A percentile compares a stretch with the other conserved stretches of the same genome.
phyloP scores from a whole-genome alignment of 78 protist genomes.

The Thecamonas trahens region DNA sequence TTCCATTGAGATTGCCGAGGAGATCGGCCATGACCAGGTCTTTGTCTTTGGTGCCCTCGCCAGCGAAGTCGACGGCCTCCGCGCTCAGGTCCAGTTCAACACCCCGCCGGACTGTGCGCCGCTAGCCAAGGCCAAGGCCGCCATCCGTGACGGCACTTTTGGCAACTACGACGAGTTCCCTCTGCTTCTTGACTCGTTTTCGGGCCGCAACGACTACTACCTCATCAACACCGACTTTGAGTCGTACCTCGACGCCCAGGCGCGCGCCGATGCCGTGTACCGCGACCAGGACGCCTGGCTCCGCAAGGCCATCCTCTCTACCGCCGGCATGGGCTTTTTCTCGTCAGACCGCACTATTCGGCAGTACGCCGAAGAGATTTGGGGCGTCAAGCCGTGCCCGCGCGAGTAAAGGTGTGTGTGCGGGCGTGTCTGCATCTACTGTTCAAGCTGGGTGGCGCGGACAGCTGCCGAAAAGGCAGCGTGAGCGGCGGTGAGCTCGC shows the following conservation, averaged over 20 bases:
- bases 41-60: slow-evolving; percentile 64
- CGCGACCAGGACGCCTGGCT: slow-evolving; percentile 15
- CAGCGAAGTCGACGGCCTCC: slow-evolving; percentile 39
- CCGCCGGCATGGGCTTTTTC: slow-evolving; percentile 36
- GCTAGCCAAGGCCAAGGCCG: slow-evolving; percentile 39
- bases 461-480: too few species aligned
- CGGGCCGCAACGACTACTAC: slow-evolving; percentile 56
- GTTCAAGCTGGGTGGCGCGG: too few species aligned
- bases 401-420: too few species aligned
- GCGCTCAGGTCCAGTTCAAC: slow-evolving; percentile 41
- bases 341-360: slow-evolving; percentile 82
- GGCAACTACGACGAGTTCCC: slow-evolving; percentile 37
- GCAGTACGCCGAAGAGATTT: slow-evolving; percentile 85
- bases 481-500: too few species aligned
- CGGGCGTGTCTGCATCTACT: too few species aligned
- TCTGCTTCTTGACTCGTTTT: slow-evolving; percentile 26
- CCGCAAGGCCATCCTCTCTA: slow-evolving; percentile 5
- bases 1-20: slow-evolving; percentile 84
- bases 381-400: slow-evolving; percentile 59
- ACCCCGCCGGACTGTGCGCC: too few species aligned
- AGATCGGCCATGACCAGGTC: slow-evolving; percentile 63
- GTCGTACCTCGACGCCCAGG: slow-evolving; percentile 19
- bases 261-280: slow-evolving; percentile 18
- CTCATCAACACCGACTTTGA: slow-evolving; percentile 56
- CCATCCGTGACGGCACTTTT: slow-evolving; percentile 58